Percentiles rank a stretch among this genome's conserved stretches.
Evolutionary conservation across 1,284 basidiomycete species (phyloP).

Genomic region (Hortiboletus rubellus): DNA sequence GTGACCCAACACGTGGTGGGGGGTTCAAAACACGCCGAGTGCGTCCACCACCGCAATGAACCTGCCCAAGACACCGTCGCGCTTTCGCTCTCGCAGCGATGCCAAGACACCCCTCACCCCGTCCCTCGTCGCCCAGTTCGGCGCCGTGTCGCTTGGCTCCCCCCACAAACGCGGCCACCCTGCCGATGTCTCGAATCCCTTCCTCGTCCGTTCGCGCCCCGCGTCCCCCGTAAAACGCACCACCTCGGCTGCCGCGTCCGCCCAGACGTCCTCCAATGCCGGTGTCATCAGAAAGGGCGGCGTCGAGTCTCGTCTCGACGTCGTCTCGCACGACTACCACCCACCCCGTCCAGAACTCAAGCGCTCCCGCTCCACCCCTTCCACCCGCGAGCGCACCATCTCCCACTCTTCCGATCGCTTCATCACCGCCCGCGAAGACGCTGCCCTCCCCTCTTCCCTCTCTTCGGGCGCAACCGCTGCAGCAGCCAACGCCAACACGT

Average conservation of each 20-base stretch:
- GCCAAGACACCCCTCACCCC: conserved; percentile 72
- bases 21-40: conserved; percentile 10
- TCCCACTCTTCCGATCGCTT: conserved; percentile 58
- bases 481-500: conserved; percentile 11
- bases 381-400: conserved; percentile 38
- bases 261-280: conserved; percentile 61
- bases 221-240: conserved; percentile 64
- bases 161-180: conserved; percentile 42
- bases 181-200: conserved; percentile 61
- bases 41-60: conserved; percentile 12
- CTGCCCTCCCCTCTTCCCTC: conserved; percentile 61
- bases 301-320: conserved; percentile 70
- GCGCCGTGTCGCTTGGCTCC: conserved; percentile 50
- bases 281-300: conserved; percentile 73
- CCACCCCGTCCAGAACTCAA: conserved; percentile 63
- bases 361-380: conserved; percentile 69
- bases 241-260: conserved; percentile 48
- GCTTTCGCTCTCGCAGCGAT: conserved; percentile 65
- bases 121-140: conserved; percentile 57
- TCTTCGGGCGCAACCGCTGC: conserved; percentile 58
- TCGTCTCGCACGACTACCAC: conserved; percentile 62
- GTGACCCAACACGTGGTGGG: conserved; percentile 15
- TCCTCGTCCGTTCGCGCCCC: conserved; percentile 55
- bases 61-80: conserved; percentile 62
- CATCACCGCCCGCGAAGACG: conserved; percentile 65